Conservation (phyloP, 331 rosid genomes). For the Acacia pycnantha region DNA sequence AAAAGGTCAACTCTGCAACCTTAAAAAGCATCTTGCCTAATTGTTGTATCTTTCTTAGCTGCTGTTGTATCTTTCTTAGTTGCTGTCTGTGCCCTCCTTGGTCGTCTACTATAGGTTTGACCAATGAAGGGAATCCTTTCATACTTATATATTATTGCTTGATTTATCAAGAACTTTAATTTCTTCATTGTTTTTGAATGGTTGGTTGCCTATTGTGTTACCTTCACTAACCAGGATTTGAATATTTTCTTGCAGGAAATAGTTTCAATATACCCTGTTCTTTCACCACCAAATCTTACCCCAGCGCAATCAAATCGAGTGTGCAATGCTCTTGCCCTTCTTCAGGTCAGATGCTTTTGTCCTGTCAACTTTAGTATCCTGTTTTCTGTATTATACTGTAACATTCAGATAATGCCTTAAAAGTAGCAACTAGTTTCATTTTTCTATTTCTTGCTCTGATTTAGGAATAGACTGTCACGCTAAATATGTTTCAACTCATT, state of each 20-base stretch:
- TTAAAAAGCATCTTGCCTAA: too few relatives aligned
- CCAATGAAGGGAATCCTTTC: too few relatives aligned
- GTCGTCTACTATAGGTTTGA: too few relatives aligned
- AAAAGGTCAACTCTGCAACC: too few relatives aligned
- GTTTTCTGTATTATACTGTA: conserved; percentile 1
- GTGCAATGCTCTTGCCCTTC: conserved; percentile 99
- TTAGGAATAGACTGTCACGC: background rate
- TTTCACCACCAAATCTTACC: conserved; percentile 92
- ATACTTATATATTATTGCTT: background rate
- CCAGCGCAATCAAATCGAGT: conserved; percentile 95
- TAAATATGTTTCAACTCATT: background rate
- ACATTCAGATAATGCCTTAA: background rate
- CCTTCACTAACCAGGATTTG: conserved; percentile 25
- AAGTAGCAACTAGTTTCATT: background rate
- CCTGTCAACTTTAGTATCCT: background rate
- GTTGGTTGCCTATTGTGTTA: background rate
- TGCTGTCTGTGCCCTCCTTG: too few relatives aligned
- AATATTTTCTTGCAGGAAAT: conserved; percentile 70
- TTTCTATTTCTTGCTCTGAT: background rate
- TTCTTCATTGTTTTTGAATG: conserved; percentile 10
- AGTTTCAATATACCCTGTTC: conserved; percentile 93
- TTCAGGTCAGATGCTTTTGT: conserved; percentile 61
- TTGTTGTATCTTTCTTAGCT: too few relatives aligned
- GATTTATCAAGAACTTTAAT: background rate
- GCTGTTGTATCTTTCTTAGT: too few relatives aligned